Evolutionary conservation across 1,284 basidiomycete species (phyloP), one percentile per base, ranked within the genome.

Genomic region (Microbotryomycetes sp.): DNA sequence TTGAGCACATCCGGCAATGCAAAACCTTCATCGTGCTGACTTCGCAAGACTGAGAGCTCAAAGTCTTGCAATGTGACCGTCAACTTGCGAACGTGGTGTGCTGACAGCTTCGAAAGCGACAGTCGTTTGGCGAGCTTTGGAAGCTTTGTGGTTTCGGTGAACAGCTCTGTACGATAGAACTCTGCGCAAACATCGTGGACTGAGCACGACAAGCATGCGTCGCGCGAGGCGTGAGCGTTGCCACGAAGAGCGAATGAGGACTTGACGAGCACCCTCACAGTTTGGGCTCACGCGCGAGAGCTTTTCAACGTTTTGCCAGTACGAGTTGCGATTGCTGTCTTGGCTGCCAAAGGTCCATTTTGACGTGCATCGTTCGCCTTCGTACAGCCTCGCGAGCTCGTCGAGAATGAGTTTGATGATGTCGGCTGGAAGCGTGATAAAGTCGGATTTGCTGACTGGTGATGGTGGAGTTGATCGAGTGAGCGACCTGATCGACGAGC

Each of bases 391-490:
- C 14, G 51, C 36, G 4, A 65, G 57, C 14, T 65, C 48, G 3
- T 29, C 22, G 15, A 65, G n/a, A 46, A 65, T 49, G 45, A 65
- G 54, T 46, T 45, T 25, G 46, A 65, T 22, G 1, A 65, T 22
- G 47, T 65, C 63, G 28, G 32, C 55, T 3, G 63, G 63, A 4
- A 65, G 57, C 15, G 29, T 28, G 23, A 48, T 3, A 48, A 25
- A n/a, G 47, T n/a, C 22, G 3, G 6, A 23, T n/a, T 48, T n/a
- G 6, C 6, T 12, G 15, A 19, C 47, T 23, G 47, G 22, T 23
- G 23, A 28, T 2, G 23, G 49, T 26, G 23, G 23, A 51, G 23
- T 22, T 26, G 19, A 28, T 26, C 19, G 49, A 28, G 22, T 51
- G 22, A 19, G 29, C n/a, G 49, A 51, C n/a, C 49, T 22, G 19